Conservation (phyloP, 1,139 yeast species). For the Arxiozyma heterogenica region DNA sequence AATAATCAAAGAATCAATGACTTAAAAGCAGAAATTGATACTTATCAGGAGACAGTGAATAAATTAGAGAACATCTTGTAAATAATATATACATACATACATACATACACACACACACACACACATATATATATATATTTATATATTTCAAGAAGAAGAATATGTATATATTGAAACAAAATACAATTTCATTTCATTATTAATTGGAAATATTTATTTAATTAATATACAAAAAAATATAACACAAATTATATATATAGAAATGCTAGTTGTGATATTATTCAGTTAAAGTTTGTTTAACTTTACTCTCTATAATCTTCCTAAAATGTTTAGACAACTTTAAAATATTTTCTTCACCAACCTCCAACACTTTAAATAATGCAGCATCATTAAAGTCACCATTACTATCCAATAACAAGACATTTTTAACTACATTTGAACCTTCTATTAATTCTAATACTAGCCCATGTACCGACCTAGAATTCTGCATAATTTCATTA, state of each 20-base stretch:
- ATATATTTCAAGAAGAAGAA: too few relatives aligned
- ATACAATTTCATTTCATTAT: too few relatives aligned
- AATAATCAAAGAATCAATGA: conserved; percentile 61
- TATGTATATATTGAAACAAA: too few relatives aligned
- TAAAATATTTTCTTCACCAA: conserved; percentile 41
- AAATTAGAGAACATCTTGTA: conserved; percentile 35
- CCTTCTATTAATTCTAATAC: conserved; percentile 15
- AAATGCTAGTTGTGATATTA: background rate
- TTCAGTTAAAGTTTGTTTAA: background rate
- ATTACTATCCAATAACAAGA: conserved; percentile 59
- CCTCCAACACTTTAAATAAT: conserved; percentile 41
- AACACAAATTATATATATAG: background rate
- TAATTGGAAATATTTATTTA: too few relatives aligned
- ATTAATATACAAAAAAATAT: too few relatives aligned
- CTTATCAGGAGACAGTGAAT: conserved; percentile 64
- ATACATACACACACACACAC: too few relatives aligned
- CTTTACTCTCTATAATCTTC: conserved; percentile 38
- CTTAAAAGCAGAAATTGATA: conserved; percentile 72
- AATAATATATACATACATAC: conserved; percentile 1
- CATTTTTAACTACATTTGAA: conserved; percentile 42
- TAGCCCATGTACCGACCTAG: conserved; percentile 52
- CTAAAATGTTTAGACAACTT: conserved; percentile 40
- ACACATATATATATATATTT: too few relatives aligned
- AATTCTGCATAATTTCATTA: conserved; percentile 33
- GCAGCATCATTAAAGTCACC: conserved; percentile 59